Percentiles rank a stretch among this genome's conserved stretches.
These are phyloP conservation scores for Yamadazyma songkhlaensis DNA, from an alignment of 1,139 yeast species.

Conservation along the genomic window DNA sequence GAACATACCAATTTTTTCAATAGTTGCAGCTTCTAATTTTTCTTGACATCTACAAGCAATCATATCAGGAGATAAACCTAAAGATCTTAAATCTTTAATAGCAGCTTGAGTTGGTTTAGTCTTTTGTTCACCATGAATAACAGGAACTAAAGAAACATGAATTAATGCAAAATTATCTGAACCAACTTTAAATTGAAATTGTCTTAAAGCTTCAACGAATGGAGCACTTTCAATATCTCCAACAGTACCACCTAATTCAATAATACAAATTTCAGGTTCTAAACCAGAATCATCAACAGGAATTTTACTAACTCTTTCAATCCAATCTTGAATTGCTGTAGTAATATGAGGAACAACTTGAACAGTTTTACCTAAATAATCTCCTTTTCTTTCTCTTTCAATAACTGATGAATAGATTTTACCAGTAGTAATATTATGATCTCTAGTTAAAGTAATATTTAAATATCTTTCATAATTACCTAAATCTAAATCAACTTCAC, in stretches of 20 bases:
- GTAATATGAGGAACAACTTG: conserved; percentile 99
- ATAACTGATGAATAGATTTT: conserved; percentile 93
- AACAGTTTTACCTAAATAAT: conserved; percentile 97
- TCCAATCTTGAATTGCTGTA: conserved; percentile 98
- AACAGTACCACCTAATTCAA: conserved; percentile 98
- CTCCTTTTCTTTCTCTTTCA: conserved; percentile 94
- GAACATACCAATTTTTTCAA: conserved; percentile 96
- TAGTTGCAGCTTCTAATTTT: conserved; percentile 75
- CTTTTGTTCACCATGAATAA: conserved; percentile 97
- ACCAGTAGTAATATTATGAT: conserved; percentile 98
- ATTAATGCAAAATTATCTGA: conserved; percentile 89
- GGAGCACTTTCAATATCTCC: conserved; percentile 99
- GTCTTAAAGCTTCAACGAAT: conserved; percentile 97
- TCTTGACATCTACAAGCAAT: conserved; percentile 97
- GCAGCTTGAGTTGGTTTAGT: conserved; percentile 99
- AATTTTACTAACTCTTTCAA: conserved; percentile 83
- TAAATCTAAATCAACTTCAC: conserved; percentile 95
- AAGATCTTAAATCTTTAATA: conserved; percentile 88
- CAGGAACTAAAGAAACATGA: conserved; percentile 96
- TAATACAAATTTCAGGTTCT: conserved; percentile 90
- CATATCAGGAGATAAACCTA: conserved; percentile 94
- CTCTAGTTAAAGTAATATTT: conserved; percentile 86
- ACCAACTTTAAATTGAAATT: conserved; percentile 97
- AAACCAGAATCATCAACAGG: conserved; percentile 93
- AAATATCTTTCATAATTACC: conserved; percentile 98